Conservation (phyloP, 2,329 filamentous ascomycete genomes). For the Pseudocercospora macadamiae region DNA sequence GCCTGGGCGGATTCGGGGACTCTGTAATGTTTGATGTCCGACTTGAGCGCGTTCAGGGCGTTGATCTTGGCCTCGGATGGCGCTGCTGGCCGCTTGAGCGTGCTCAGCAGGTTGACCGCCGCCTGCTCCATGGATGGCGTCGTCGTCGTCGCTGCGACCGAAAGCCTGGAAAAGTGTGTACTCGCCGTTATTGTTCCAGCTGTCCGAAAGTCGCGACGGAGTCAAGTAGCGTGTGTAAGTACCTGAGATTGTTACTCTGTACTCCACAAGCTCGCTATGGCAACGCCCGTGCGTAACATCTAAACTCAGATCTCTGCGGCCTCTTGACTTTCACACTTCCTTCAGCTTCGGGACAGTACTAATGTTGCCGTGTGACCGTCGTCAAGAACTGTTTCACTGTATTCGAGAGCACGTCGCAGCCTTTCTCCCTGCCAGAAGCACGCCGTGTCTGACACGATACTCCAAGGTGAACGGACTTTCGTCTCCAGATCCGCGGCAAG, state of each 20-base stretch:
- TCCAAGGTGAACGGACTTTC: no score
- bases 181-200: no score
- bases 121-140: slow-evolving; percentile 58
- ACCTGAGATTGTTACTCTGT: not conserved
- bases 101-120: slow-evolving; percentile 56
- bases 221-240: not conserved
- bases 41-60: slow-evolving; percentile 75
- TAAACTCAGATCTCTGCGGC: no score
- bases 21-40: slow-evolving; percentile 88
- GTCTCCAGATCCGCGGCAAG: not conserved
- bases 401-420: no score
- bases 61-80: slow-evolving; percentile 71
- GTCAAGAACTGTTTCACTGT: no score
- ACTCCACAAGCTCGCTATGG: not conserved
- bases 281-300: no score
- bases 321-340: no score
- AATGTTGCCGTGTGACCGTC: no score
- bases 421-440: no score
- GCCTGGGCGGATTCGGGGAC: slow-evolving; percentile 74
- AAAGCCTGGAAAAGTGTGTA: no score
- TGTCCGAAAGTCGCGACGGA: not conserved
- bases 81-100: slow-evolving; percentile 64
- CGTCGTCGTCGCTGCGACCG: not conserved
- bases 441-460: no score
- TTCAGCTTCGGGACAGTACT: no score